These are phyloP conservation scores for Bisporella sp. DNA, from an alignment of 2,329 filamentous ascomycete species.

Conservation along the genomic window DNA sequence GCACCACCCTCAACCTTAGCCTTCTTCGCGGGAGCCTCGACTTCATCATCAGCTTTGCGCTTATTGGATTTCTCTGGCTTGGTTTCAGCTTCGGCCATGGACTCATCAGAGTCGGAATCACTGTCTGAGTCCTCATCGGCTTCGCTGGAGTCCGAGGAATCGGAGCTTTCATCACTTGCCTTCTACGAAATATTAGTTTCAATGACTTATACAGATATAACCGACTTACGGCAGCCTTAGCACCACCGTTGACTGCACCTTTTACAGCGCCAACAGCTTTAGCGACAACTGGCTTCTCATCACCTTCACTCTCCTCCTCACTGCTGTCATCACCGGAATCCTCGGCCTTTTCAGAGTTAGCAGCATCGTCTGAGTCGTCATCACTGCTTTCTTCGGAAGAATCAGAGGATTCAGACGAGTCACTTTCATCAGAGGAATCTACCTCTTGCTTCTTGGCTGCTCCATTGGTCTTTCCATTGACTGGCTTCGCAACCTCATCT, in stretches of 20 bases:
- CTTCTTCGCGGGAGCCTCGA: conserved; percentile 41
- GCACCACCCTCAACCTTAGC: conserved; percentile 38
- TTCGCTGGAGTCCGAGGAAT: conserved; percentile 13
- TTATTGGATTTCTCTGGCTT: conserved; percentile 41
- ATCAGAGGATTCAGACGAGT: conserved; percentile 18
- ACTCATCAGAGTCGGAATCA: conserved; percentile 14
- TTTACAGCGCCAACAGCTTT: conserved; percentile 19
- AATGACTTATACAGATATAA: neutral
- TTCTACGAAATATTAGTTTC: conserved; percentile 9
- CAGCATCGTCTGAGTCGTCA: conserved; percentile 21
- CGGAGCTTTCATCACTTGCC: conserved; percentile 15
- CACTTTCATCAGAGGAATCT: conserved; percentile 28
- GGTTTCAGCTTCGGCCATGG: conserved; percentile 22
- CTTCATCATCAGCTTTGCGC: conserved; percentile 48
- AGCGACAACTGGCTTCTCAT: conserved; percentile 17
- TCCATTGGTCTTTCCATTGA: conserved; percentile 27
- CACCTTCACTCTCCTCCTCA: conserved; percentile 18
- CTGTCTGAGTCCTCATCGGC: conserved; percentile 18
- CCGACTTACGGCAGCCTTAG: conserved; percentile 25
- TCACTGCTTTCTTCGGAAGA: conserved; percentile 7
- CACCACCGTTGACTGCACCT: conserved; percentile 21
- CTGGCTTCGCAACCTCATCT: conserved; percentile 24
- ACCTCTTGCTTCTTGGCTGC: conserved; percentile 31
- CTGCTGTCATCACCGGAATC: conserved; percentile 22
- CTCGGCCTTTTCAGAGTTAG: conserved; percentile 14